Evolutionary conservation across 2,329 filamentous ascomycete species (phyloP).

Genomic region (Aspergillus hortae): DNA sequence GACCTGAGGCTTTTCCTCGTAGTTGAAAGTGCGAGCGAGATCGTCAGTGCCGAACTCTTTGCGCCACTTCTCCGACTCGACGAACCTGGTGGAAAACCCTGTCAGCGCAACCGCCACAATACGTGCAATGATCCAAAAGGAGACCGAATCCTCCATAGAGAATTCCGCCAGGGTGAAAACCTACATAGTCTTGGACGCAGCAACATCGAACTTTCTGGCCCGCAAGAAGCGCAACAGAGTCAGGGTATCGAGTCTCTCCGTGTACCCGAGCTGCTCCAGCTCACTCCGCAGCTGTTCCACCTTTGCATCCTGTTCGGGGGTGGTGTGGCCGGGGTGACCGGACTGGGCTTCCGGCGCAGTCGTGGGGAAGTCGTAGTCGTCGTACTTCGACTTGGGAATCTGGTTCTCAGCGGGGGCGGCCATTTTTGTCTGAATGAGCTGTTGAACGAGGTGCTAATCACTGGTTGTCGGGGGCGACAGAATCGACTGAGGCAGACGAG

Average conservation of each 20-base stretch:
- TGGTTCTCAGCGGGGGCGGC: constrained; percentile 28
- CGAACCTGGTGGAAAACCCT: constrained; percentile 61
- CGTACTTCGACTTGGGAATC: constrained; percentile 79
- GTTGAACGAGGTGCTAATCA: constrained; percentile 4
- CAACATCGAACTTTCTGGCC: constrained; percentile 91
- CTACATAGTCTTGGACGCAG: constrained; percentile 81
- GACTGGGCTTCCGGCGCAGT: constrained; percentile 64
- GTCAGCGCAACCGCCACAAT: constrained; percentile 1
- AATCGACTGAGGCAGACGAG: neutral
- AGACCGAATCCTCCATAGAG: neutral
- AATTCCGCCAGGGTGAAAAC: constrained; percentile 27
- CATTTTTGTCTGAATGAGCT: constrained; percentile 15
- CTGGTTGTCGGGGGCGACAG: neutral
- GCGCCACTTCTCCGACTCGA: constrained; percentile 88
- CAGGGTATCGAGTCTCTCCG: constrained; percentile 82
- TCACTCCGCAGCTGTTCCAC: constrained; percentile 78
- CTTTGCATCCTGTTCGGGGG: constrained; percentile 80
- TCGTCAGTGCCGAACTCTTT: constrained; percentile 81
- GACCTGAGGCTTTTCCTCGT: constrained; percentile 77
- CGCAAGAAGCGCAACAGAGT: constrained; percentile 90
- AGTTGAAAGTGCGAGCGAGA: constrained; percentile 75
- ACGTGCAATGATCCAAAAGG: neutral
- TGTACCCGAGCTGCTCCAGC: constrained; percentile 81
- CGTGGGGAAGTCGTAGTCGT: constrained; percentile 90
- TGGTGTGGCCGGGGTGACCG: constrained; percentile 87